Base-by-base conservation (phyloP, 176 grass and related monocot species). In the Raddia distichophylla region DNA sequence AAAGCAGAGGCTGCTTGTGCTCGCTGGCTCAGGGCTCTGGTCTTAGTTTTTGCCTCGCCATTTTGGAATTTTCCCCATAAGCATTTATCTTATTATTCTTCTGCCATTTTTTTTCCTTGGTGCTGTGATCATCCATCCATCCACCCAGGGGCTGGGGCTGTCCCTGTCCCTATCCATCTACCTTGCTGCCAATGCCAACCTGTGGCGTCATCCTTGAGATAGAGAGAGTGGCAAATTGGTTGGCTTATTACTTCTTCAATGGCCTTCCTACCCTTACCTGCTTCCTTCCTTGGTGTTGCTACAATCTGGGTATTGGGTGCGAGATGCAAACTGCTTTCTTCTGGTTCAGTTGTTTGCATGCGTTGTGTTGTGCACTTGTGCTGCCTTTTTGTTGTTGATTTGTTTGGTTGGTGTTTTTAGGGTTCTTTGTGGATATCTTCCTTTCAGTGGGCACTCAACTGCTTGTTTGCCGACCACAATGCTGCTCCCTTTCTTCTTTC, bases 161-260 rank as follows among this genome's bases (percentile, higher is more conserved):
- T 78, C 83, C 51, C 67, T 77, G 83, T 85, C 83, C 51, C 72
- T 67, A 78, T 90, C 78, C 83, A 82, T 86, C 83, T 78, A 86
- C 73, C 82, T 82, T 89, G 77, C 82, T 77, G 60, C 72, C 58
- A 60, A 74, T 85, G 78, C 82, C 71, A 89, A 85, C 77, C 82
- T 86, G 78, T 85, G 66, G 58, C 62, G 83, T 73, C 83, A 82
- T 78, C 60, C 66, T 12, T 40, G 37, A 40, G 32, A 42, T 5
- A 70, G 3, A 33, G 57, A 82, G 57, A 71, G 53, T 71, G 74
- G 57, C 5, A 76, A 82, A 71, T 64, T 71, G 64, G 49, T 77
- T 85, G 65, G 57, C 43, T 73, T 63, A 60, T 73, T 63, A 60
- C 67, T 49, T 69, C 48, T 53, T 76, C 72, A 17, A 8, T 43